Percentiles rank a stretch among this genome's conserved stretches.
phyloP scores from a whole-genome alignment of 495 filamentous ascomycete species.

The Hypomontagnella submonticulosa region DNA sequence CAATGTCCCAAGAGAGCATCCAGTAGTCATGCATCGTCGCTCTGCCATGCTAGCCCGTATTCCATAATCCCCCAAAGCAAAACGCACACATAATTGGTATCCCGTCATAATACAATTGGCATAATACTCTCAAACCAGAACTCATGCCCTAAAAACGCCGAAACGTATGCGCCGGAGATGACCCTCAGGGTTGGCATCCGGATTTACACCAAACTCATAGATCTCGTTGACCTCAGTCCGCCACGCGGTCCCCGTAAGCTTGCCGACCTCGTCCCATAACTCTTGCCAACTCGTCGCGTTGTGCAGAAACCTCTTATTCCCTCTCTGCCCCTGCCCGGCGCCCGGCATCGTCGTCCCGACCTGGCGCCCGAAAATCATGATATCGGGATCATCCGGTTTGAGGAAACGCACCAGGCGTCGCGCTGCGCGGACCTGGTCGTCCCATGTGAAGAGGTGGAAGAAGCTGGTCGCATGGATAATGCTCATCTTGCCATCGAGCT shows the following conservation, averaged over 20 bases:
- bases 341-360: slow-evolving; percentile 48
- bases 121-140: neutral
- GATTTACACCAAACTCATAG: slow-evolving; percentile 28
- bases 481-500: slow-evolving; percentile 49
- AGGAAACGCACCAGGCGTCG: slow-evolving; percentile 51
- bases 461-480: slow-evolving; percentile 57
- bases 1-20: neutral
- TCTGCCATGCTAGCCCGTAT: too few species aligned
- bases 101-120: neutral
- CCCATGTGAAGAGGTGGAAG: slow-evolving; percentile 59
- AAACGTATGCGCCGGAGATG: slow-evolving; percentile 36
- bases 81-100: slow-evolving; percentile 6
- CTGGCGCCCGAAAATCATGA: slow-evolving; percentile 58
- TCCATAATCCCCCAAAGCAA: neutral
- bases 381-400: slow-evolving; percentile 46
- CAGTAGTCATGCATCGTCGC: too few species aligned
- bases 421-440: slow-evolving; percentile 50
- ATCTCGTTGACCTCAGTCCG: slow-evolving; percentile 50
- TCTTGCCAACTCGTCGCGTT: slow-evolving; percentile 54
- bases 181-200: slow-evolving; percentile 24
- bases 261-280: slow-evolving; percentile 59
- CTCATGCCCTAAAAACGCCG: slow-evolving; percentile 39
- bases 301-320: slow-evolving; percentile 53
- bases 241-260: slow-evolving; percentile 55
- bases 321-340: slow-evolving; percentile 39